Conservation (phyloP, 78 protist species). For the Emiliania huxleyi region DNA sequence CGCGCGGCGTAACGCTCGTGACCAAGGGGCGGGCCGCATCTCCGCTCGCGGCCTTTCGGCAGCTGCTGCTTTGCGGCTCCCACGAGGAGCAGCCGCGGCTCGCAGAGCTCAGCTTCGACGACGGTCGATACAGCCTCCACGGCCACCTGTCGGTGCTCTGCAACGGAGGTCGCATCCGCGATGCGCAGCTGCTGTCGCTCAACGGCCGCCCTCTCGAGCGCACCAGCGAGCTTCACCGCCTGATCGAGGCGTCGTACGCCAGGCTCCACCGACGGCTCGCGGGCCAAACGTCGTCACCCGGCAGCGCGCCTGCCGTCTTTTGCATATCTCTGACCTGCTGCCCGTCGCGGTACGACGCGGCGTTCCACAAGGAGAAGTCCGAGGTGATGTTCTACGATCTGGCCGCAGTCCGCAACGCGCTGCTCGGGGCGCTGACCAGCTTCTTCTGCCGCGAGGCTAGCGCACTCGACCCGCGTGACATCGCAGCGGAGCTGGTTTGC, state of each 20-base stretch:
- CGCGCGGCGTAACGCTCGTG: not conserved
- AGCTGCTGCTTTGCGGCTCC: too few species aligned
- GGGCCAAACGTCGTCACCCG: too few species aligned
- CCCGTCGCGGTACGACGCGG: not conserved
- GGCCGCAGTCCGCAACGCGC: not conserved
- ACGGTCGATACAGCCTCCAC: too few species aligned
- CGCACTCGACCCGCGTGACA: not conserved
- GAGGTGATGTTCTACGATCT: not conserved
- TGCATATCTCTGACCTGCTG: not conserved
- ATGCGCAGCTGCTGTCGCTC: not conserved
- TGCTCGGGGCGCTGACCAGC: not conserved
- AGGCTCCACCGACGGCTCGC: not conserved
- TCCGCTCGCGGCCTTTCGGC: not conserved
- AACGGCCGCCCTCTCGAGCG: not conserved
- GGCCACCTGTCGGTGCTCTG: too few species aligned
- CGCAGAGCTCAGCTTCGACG: too few species aligned
- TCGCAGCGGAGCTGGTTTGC: too few species aligned
- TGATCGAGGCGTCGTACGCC: not conserved
- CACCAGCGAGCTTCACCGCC: not conserved
- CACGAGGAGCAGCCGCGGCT: too few species aligned
- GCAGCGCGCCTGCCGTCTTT: not conserved
- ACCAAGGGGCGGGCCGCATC: not conserved
- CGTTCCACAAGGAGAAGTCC: not conserved
- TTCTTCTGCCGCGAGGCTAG: not conserved
- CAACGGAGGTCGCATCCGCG: too few species aligned